Base-by-base conservation (phyloP, 2,329 filamentous ascomycete genomes). In the Saccharata proteae region DNA sequence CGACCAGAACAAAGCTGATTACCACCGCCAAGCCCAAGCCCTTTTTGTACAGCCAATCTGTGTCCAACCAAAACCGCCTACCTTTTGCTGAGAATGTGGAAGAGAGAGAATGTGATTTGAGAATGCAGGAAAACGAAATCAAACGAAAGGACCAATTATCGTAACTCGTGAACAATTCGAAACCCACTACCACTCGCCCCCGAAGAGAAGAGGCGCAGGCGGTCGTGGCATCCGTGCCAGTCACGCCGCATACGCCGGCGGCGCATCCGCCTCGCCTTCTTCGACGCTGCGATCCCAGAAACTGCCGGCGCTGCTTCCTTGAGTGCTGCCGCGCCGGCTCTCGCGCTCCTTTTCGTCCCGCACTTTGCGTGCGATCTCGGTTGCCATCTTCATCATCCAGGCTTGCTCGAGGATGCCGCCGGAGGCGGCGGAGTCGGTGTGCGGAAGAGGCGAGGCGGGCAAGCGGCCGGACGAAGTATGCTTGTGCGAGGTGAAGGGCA, bases 311-410 rank as follows among this genome's bases (percentile, higher is more conserved):
- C 26, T 17, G 21, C 26, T 30, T 11, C 32, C 22, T n/a, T n/a
- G n/a, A n/a, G n/a, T n/a, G 7, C 26, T 16, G 4, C 17, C 21
- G 5, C 33, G 25, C 6, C 33, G 31, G 36, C 17, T 28, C 15
- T 49, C 43, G 23, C 48, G 46, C 5, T 52, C 58, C 58, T 93
- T 90, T 58, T 93, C 82, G 43, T 93, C 82, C 42, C 88, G 82
- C 41, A 93, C 84, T 34, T 83, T 79, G 30, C 77, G 67, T 20
- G 85, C 84, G 45, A 96, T 88, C 55, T 96, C 90, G 40, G 77
- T 78, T 4, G 88, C 86, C 73, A 98, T 90, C 62, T 93, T 90
- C 62, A 79, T 75, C 58, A 90, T 80, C 80, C 82, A 90, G 3
- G 81, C 82, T 53, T 84, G 78, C 51, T 85, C 80, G 16, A 83